A percentile compares a stretch with the other conserved stretches of the same genome.
Conservation (phyloP, 345 rosid species). For the Melastoma malabathricum region DNA sequence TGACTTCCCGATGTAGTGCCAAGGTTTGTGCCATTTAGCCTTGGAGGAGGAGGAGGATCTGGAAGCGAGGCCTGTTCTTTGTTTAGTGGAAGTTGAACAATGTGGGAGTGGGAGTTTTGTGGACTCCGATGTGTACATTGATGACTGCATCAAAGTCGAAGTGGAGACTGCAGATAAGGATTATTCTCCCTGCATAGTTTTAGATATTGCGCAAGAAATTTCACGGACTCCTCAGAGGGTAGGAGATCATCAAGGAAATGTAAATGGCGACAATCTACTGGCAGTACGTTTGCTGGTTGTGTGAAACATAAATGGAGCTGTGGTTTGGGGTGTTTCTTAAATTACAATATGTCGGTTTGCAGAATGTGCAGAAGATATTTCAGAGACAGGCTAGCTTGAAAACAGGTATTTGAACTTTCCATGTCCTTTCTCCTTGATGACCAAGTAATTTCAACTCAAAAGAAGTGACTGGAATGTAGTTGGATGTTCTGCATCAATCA, state of each 20-base stretch:
- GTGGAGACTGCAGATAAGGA: constrained; percentile 33
- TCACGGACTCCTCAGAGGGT: constrained; percentile 19
- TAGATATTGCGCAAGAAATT: constrained; percentile 45
- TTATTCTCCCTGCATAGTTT: constrained; percentile 54
- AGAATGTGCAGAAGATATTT: constrained; percentile 56
- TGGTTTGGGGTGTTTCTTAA: constrained; percentile 1
- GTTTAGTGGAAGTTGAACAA: constrained; percentile 60
- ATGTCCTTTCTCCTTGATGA: background rate
- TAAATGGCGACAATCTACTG: constrained; percentile 36
- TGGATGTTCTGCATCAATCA: background rate
- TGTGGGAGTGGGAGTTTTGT: too few species aligned
- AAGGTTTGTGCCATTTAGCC: too few species aligned
- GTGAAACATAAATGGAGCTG: too few species aligned
- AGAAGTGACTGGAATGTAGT: background rate
- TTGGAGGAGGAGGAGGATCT: too few species aligned
- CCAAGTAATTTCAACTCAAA: background rate
- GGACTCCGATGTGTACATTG: constrained; percentile 36
- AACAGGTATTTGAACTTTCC: constrained; percentile 19
- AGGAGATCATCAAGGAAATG: constrained; percentile 26
- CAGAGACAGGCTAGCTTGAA: constrained; percentile 77
- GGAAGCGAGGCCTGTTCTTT: constrained; percentile 31
- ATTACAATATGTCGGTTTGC: constrained; percentile 8
- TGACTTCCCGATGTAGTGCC: too few species aligned
- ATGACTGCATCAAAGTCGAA: constrained; percentile 48
- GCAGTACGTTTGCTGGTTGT: constrained; percentile 24